Evolutionary conservation across 306 rosid genomes (phyloP).

Genomic region (Prunus mira): DNA sequence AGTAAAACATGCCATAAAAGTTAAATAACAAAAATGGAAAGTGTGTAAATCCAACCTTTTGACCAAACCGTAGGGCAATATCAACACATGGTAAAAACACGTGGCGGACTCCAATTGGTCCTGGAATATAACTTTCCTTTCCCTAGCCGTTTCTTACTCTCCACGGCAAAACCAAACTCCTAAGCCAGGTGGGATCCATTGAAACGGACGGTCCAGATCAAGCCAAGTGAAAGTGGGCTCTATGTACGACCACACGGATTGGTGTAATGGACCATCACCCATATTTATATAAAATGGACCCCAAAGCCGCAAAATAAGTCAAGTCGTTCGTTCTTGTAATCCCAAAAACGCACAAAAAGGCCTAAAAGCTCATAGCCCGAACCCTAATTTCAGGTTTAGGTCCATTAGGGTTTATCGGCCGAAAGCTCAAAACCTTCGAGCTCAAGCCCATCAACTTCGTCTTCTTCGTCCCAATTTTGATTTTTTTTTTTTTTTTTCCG

Average conservation of each 20-base stretch:
- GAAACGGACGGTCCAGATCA: slow-evolving; percentile 13
- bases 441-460: slow-evolving; percentile 48
- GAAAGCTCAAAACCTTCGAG: slow-evolving; percentile 25
- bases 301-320: neutral
- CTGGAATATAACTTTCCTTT: too few species aligned
- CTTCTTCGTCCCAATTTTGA: slow-evolving; percentile 27
- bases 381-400: slow-evolving; percentile 26
- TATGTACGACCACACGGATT: neutral
- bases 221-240: neutral
- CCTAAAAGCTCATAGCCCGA: slow-evolving; percentile 27
- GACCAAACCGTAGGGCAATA: neutral
- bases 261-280: neutral
- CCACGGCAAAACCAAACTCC: neutral
- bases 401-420: slow-evolving; percentile 49
- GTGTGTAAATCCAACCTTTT: neutral
- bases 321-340: neutral
- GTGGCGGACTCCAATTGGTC: neutral
- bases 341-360: slow-evolving; percentile 11
- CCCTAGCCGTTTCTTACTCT: neutral
- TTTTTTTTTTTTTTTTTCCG: neutral
- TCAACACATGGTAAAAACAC: neutral
- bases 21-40: too few species aligned
- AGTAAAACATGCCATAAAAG: too few species aligned
- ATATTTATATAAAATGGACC: neutral
- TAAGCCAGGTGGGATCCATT: neutral